Evolutionary conservation across 805 yeast genomes (phyloP), one percentile per base, ranked within the genome.

Genomic region (Monosporozyma servazzii): DNA sequence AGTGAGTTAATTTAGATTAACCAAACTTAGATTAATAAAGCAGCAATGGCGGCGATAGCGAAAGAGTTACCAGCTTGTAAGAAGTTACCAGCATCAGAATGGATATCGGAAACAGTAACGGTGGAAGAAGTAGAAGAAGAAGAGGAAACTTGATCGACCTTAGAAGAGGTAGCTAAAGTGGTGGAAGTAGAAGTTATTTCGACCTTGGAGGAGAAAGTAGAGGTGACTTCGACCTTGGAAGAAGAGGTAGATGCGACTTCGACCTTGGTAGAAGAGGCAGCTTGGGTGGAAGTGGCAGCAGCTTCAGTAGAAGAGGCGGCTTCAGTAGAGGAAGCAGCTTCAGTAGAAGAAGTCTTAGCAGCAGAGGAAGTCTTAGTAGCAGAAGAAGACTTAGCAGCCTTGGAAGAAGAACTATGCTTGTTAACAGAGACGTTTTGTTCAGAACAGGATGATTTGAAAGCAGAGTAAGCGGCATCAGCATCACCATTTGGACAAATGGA

Each of bases 401-500:
- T 49, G 10, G 65, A 42, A 11, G 72, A 55, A 15, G 75, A 52
- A 7, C 71, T 51, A 23, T 62, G 51, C 13, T 66, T 49, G 40
- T 61, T 62, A 33, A 71, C 65, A 21, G 63, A 54, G 48, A 71
- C 75, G 53, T 76, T 74, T 57, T 71, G 74, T 54, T 72, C 75
- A 10, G 66, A 53, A 70, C 90, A 85, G 20, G 80, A 60, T 53
- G 67, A 56, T 63, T 77, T 64, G 67, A 87, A 86, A 20, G 82
- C 76, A 31, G 75, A 54, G 61, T 71, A 72, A 54, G 96, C 96
- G 50, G 73, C 64, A 48, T 70, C 78, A 40, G 81, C 74, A 45
- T 73, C 68, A 56, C 76, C 84, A 60, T 75, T 68, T 59, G 95
- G 90, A 74, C 97, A 89, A 54, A 73, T 76, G 53, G 74, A 64